These are phyloP conservation scores for Peronospora belbahrii DNA, from an alignment of 352 stramenopile genomes.

Conservation along the genomic window DNA sequence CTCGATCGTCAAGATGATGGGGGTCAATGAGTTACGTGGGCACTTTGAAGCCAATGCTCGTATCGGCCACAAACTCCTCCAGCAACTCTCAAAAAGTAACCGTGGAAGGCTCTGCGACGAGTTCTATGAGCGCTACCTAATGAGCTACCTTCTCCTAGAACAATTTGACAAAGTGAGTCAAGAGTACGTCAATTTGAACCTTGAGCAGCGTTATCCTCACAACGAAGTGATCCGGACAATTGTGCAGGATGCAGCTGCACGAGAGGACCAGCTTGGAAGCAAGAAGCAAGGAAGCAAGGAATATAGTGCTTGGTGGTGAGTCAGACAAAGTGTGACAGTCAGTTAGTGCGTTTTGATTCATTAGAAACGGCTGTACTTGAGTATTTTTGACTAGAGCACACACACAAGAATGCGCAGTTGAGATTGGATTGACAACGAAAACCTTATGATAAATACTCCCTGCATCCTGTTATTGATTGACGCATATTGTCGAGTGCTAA, in stretches of 20 bases:
- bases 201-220: constrained; percentile 26
- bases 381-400: background rate
- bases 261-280: constrained; percentile 12
- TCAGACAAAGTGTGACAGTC: background rate
- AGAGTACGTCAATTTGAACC: constrained; percentile 10
- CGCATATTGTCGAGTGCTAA: background rate
- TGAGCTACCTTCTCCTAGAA: constrained; percentile 33
- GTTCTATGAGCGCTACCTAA: constrained; percentile 32
- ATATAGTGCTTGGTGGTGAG: background rate
- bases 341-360: background rate
- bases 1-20: constrained; percentile 32
- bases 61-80: constrained; percentile 26
- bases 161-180: constrained; percentile 26
- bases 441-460: constrained; percentile 24
- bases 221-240: constrained; percentile 32
- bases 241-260: constrained; percentile 20
- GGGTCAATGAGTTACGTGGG: constrained; percentile 25
- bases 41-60: constrained; percentile 23
- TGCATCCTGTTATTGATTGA: background rate
- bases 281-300: background rate
- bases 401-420: background rate
- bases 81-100: constrained; percentile 13
- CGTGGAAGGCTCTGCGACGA: constrained; percentile 22
- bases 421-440: constrained; percentile 6
- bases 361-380: background rate